phyloP scores from a whole-genome alignment of 768 basidiomycete species.

The Leccinum fibrillosum region DNA sequence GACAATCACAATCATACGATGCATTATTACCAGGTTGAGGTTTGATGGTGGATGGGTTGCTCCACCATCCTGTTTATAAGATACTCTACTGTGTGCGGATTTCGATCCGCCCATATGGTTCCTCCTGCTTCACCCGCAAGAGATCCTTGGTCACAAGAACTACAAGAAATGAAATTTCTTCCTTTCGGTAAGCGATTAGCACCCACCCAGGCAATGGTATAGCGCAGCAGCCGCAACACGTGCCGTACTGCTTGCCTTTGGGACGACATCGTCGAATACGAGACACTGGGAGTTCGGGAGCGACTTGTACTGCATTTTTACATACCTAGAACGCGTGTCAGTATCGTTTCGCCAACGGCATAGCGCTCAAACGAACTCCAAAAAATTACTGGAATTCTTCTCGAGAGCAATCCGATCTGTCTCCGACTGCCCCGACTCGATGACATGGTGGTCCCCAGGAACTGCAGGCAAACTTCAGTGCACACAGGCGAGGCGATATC shows the following conservation, averaged over 20 bases:
- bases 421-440: conserved; percentile 56
- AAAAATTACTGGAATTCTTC: conserved; percentile 74
- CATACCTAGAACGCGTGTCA: conserved; percentile 50
- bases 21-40: too few relatives aligned
- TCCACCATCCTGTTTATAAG: neutral
- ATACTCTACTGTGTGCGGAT: conserved; percentile 36
- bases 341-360: neutral
- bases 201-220: conserved; percentile 79
- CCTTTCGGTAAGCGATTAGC: neutral
- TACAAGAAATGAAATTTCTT: conserved; percentile 26
- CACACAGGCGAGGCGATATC: neutral
- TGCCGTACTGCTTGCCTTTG: conserved; percentile 60
- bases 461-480: conserved; percentile 22
- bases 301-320: conserved; percentile 69
- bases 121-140: conserved; percentile 55
- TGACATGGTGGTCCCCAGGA: conserved; percentile 24
- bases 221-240: conserved; percentile 81
- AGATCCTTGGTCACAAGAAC: conserved; percentile 78
- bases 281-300: conserved; percentile 49
- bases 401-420: conserved; percentile 59
- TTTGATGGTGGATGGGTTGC: neutral
- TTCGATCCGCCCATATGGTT: conserved; percentile 54
- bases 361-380: conserved; percentile 52
- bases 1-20: too few relatives aligned
- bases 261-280: conserved; percentile 65